Evolutionary conservation across 2,329 filamentous ascomycete species (phyloP).

Genomic region (Sporothrix pseudoabietina): DNA sequence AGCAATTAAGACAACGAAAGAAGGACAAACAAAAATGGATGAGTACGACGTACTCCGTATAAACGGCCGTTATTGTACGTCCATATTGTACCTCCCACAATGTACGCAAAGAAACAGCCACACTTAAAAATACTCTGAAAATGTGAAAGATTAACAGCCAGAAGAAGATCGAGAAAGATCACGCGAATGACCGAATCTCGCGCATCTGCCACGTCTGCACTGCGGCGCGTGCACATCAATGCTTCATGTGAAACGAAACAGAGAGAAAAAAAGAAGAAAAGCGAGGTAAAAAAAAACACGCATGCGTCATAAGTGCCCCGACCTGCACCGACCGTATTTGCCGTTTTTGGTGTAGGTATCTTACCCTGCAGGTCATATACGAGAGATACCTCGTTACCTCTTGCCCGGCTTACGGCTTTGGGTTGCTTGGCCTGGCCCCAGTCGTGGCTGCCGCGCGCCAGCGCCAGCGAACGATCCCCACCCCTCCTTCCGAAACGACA

Average conservation of each 20-base stretch:
- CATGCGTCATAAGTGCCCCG: not conserved
- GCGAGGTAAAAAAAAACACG: not conserved
- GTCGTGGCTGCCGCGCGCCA: not conserved
- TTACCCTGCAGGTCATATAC: not conserved
- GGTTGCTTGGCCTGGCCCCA: not conserved
- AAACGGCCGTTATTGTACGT: not conserved
- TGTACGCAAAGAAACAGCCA: too few species aligned
- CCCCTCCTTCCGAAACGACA: not conserved
- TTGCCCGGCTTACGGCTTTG: conserved; percentile 7
- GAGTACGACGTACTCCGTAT: not conserved
- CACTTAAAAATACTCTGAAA: too few species aligned
- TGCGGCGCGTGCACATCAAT: not conserved
- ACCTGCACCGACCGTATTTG: not conserved
- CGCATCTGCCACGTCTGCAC: not conserved
- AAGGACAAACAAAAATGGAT: not conserved
- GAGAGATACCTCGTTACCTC: not conserved
- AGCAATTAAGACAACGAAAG: not conserved
- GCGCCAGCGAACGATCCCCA: not conserved
- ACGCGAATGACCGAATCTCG: not conserved
- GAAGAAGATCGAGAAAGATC: too few species aligned
- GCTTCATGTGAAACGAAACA: not conserved
- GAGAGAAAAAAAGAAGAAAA: not conserved
- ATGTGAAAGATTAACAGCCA: too few species aligned
- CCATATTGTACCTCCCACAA: too few species aligned
- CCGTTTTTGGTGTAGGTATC: not conserved